phyloP scores from a whole-genome alignment of 345 rosid species.

The Syzygium aromaticum region DNA sequence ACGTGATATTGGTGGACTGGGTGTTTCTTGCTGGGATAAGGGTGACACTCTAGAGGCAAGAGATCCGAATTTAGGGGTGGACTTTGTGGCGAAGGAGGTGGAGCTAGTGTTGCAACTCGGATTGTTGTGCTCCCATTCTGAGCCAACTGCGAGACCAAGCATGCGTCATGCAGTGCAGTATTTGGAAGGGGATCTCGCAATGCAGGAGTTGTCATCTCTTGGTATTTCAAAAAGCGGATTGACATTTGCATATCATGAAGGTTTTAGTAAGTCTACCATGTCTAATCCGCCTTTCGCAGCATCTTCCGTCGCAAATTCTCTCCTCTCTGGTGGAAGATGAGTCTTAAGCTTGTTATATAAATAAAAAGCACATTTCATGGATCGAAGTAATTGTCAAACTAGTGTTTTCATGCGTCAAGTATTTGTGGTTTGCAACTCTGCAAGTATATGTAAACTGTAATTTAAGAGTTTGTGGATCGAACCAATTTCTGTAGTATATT shows the following conservation, averaged over 20 bases:
- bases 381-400: neutral
- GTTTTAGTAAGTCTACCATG: neutral
- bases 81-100: too few species aligned
- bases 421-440: neutral
- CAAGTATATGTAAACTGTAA: neutral
- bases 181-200: too few species aligned
- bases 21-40: slow-evolving; percentile 28
- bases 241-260: neutral
- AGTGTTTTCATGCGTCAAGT: neutral
- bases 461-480: neutral
- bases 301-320: neutral
- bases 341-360: neutral
- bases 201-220: neutral
- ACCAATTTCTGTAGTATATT: neutral
- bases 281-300: neutral
- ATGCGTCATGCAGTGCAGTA: too few species aligned
- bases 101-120: too few species aligned
- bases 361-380: neutral
- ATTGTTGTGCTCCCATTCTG: too few species aligned
- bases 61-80: slow-evolving; percentile 5
- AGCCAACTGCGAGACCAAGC: too few species aligned
- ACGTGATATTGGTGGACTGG: slow-evolving; percentile 28
- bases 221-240: neutral
- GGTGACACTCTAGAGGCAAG: slow-evolving; percentile 29
- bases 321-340: slow-evolving; percentile 1